A percentile compares a stretch with the other conserved stretches of the same genome.
These are phyloP conservation scores for Aphanoascus verrucosus DNA, from an alignment of 2,329 filamentous ascomycete genomes.

Conservation along the genomic window DNA sequence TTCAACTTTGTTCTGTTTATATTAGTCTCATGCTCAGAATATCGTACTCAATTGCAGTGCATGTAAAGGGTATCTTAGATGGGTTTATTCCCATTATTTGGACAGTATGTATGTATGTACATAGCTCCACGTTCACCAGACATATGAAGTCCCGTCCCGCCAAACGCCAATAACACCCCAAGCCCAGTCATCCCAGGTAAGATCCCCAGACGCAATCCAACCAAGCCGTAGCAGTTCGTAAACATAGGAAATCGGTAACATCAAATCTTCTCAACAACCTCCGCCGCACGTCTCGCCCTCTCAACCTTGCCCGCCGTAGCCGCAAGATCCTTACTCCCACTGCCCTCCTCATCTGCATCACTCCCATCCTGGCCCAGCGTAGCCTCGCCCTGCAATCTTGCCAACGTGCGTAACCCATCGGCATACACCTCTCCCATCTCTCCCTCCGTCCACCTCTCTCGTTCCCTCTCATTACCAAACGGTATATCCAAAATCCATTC, in stretches of 20 bases:
- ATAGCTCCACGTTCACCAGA: background rate
- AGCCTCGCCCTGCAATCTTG: constrained; percentile 31
- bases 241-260: background rate
- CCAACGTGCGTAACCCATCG: constrained; percentile 30
- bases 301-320: constrained; percentile 39
- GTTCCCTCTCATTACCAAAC: constrained; percentile 26
- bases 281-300: constrained; percentile 35
- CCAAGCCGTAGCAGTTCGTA: background rate
- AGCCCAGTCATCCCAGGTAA: background rate
- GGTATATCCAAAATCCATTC: constrained; percentile 27
- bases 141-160: background rate
- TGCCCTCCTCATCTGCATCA: constrained; percentile 17
- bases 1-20: background rate
- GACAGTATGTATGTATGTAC: too few relatives aligned
- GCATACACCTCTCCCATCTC: constrained; percentile 36
- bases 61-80: background rate
- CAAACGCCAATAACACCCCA: constrained; percentile 5
- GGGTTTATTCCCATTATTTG: background rate
- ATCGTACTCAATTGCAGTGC: background rate
- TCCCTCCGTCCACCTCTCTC: constrained; percentile 32
- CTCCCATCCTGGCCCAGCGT: constrained; percentile 16
- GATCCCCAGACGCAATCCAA: background rate
- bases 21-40: background rate
- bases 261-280: constrained; percentile 40
- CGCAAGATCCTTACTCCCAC: constrained; percentile 29